Conservation (phyloP, 805 yeast genomes). For the Candida maesae region DNA sequence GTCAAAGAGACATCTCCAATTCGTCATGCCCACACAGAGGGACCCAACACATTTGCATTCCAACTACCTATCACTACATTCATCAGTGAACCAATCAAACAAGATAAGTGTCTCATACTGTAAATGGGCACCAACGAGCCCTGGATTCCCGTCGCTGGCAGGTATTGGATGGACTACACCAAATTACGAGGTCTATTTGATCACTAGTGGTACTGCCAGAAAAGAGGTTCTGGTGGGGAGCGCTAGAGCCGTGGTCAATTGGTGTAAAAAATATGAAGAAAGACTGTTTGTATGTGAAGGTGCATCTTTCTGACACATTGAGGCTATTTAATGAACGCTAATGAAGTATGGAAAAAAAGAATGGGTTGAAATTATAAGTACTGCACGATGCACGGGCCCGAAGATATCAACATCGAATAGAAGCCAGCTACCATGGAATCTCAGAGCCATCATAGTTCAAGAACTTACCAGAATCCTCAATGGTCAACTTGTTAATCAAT, state of each 20-base stretch:
- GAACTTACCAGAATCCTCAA: too few species aligned
- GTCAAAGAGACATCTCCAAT: slow-evolving; percentile 65
- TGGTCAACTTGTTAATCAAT: too few species aligned
- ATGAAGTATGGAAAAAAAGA: too few species aligned
- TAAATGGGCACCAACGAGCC: slow-evolving; percentile 31
- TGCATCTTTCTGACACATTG: slow-evolving; percentile 58
- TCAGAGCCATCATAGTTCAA: too few species aligned
- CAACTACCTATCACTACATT: slow-evolving; percentile 24
- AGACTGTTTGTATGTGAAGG: slow-evolving; percentile 75
- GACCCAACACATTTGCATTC: slow-evolving; percentile 18
- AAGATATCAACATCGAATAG: too few species aligned
- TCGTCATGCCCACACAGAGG: slow-evolving; percentile 35
- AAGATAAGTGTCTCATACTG: slow-evolving; percentile 44
- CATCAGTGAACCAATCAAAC: slow-evolving; percentile 27
- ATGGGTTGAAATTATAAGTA: too few species aligned
- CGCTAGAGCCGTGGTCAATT: slow-evolving; percentile 60
- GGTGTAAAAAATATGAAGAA: slow-evolving; percentile 73
- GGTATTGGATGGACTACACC: slow-evolving; percentile 56
- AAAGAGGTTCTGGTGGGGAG: slow-evolving; percentile 56
- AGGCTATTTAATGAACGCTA: not conserved
- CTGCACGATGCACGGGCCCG: too few species aligned
- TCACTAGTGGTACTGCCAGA: slow-evolving; percentile 54
- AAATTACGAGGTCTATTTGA: slow-evolving; percentile 57
- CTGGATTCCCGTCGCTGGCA: slow-evolving; percentile 24
- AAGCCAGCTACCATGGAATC: too few species aligned